phyloP scores from a whole-genome alignment of 306 rosid genomes.

The Sindora glabra region DNA sequence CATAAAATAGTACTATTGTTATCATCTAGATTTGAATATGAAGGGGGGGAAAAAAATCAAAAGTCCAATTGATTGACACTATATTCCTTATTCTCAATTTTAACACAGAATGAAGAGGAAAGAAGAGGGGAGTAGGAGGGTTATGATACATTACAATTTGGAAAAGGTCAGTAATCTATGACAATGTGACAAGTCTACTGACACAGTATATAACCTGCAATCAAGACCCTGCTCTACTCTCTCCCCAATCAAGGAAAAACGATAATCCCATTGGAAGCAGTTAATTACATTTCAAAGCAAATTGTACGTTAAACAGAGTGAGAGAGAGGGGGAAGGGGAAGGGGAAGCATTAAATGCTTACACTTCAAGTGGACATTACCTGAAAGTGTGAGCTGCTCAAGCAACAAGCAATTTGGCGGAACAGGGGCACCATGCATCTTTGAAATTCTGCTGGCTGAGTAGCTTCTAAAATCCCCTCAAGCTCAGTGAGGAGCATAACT shows the following conservation, averaged over 20 bases:
- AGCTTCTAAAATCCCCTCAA: constrained; percentile 57
- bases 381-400: constrained; percentile 52
- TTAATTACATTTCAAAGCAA: not conserved
- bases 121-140: too few relatives aligned
- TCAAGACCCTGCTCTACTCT: not conserved
- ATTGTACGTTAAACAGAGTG: not conserved
- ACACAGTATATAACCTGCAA: not conserved
- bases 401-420: constrained; percentile 44
- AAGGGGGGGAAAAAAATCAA: too few relatives aligned
- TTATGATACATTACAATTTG: not conserved
- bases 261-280: not conserved
- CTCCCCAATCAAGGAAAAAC: not conserved
- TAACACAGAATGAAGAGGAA: too few relatives aligned
- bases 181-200: too few relatives aligned
- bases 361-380: constrained; percentile 15
- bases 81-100: too few relatives aligned
- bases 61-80: too few relatives aligned
- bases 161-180: not conserved
- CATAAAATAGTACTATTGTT: too few relatives aligned
- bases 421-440: constrained; percentile 52
- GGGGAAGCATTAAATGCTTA: not conserved
- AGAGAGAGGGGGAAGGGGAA: not conserved
- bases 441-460: constrained; percentile 57
- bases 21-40: too few relatives aligned
- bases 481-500: constrained; percentile 54